Conservation (phyloP, 2,329 filamentous ascomycete genomes). For the Lithohypha guttulata region DNA sequence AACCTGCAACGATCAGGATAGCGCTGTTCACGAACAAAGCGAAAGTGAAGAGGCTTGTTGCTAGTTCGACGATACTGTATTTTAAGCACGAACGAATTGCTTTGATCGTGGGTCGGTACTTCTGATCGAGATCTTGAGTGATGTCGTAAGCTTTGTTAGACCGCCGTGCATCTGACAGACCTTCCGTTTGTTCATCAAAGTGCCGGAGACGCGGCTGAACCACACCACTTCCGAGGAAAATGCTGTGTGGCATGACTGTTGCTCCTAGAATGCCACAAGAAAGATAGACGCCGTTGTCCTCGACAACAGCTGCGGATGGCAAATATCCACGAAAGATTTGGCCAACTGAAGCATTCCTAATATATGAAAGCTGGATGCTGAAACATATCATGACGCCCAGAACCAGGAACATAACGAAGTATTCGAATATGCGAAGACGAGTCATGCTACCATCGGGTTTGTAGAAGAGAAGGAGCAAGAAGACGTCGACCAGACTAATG, state of each 20-base stretch:
- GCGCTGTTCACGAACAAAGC: slow-evolving; percentile 75
- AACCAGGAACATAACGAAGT: slow-evolving; percentile 44
- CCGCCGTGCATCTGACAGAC: slow-evolving; percentile 22
- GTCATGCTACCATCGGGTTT: slow-evolving; percentile 41
- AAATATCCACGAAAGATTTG: slow-evolving; percentile 45
- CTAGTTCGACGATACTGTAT: slow-evolving; percentile 60
- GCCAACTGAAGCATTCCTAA: slow-evolving; percentile 38
- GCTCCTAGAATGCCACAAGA: slow-evolving; percentile 43
- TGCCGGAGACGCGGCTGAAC: slow-evolving; percentile 44
- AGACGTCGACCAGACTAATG: slow-evolving; percentile 46
- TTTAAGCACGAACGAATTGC: slow-evolving; percentile 67
- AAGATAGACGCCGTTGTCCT: slow-evolving; percentile 45
- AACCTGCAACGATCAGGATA: slow-evolving; percentile 72
- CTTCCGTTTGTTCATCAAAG: slow-evolving; percentile 34
- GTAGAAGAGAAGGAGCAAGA: slow-evolving; percentile 48
- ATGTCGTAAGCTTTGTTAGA: slow-evolving; percentile 22
- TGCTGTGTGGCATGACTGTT: slow-evolving; percentile 50
- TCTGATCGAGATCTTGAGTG: slow-evolving; percentile 38
- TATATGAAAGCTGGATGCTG: slow-evolving; percentile 46
- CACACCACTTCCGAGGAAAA: slow-evolving; percentile 47
- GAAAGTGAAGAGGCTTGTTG: slow-evolving; percentile 66
- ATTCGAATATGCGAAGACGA: slow-evolving; percentile 43
- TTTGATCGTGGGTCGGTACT: slow-evolving; percentile 59
- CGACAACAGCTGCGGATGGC: slow-evolving; percentile 42
- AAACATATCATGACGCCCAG: slow-evolving; percentile 48